phyloP scores from a whole-genome alignment of 257 asterid genomes.

The Solanum pimpinellifolium region DNA sequence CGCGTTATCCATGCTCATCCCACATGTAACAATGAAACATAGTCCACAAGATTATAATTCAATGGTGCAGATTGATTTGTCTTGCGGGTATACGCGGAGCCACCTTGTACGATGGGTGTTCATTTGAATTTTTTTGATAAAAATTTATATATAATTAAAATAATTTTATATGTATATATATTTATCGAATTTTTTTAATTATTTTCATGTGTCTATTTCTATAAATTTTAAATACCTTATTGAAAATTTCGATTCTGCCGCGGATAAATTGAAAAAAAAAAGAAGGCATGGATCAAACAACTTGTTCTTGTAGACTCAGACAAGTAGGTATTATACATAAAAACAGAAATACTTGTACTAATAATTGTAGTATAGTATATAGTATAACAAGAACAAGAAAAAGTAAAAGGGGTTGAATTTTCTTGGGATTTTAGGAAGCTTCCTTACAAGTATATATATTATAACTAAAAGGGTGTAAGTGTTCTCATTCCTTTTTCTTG shows the following conservation, averaged over 20 bases:
- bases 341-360: not conserved
- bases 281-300: not conserved
- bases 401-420: not conserved
- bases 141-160: no score
- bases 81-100: not conserved
- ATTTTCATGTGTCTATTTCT: no score
- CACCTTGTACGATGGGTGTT: no score
- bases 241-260: no score
- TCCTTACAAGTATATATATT: not conserved
- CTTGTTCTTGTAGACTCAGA: constrained; percentile 5
- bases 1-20: not conserved
- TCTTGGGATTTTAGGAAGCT: constrained; percentile 8
- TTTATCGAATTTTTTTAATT: fast-evolving
- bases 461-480: constrained; percentile 11
- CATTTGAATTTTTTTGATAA: no score
- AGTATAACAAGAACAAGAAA: not conserved
- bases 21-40: not conserved
- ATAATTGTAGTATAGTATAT: not conserved
- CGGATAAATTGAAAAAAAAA: not conserved
- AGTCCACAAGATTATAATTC: not conserved
- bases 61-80: not conserved
- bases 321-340: not conserved
- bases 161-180: no score
- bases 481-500: constrained; percentile 8
- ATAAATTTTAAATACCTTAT: no score